Evolutionary conservation across 106 monocot species (phyloP).

Genomic region (Dendrobium chrysotoxum): DNA sequence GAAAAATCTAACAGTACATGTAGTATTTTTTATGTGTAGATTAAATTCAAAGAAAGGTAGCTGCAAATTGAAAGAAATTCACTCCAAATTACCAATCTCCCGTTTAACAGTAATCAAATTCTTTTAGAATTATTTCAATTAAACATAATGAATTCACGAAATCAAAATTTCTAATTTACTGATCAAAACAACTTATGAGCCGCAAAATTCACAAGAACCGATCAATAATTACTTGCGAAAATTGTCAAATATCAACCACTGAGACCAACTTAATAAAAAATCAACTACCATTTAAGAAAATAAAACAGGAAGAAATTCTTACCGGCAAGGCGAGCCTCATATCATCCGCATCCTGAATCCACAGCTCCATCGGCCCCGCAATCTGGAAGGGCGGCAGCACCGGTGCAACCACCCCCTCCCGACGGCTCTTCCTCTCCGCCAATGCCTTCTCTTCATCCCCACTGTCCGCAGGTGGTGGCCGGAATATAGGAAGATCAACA

Average conservation of each 20-base stretch:
- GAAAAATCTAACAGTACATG: too few species aligned
- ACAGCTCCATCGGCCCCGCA: slow-evolving; percentile 90
- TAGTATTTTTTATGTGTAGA: too few species aligned
- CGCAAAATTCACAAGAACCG: too few species aligned
- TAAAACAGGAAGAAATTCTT: slow-evolving; percentile 11
- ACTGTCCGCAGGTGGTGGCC: slow-evolving; percentile 12
- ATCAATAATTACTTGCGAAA: too few species aligned
- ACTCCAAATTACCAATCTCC: too few species aligned
- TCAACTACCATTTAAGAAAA: background rate
- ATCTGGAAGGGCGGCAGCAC: slow-evolving; percentile 77
- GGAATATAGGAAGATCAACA: slow-evolving; percentile 49
- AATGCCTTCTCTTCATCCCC: slow-evolving; percentile 26
- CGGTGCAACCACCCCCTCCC: slow-evolving; percentile 26
- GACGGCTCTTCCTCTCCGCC: slow-evolving; percentile 26
- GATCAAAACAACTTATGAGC: too few species aligned
- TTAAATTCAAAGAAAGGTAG: too few species aligned
- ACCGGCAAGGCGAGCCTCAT: slow-evolving; percentile 90
- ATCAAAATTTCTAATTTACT: too few species aligned
- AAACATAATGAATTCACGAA: too few species aligned
- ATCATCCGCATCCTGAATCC: slow-evolving; percentile 96
- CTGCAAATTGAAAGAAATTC: too few species aligned
- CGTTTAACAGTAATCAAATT: too few species aligned
- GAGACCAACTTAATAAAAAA: background rate
- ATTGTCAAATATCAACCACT: background rate
- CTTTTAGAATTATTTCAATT: too few species aligned